Percentiles rank a stretch among this genome's conserved stretches.
Evolutionary conservation across 306 rosid species (phyloP).

Genomic region (Quercus mongolica): DNA sequence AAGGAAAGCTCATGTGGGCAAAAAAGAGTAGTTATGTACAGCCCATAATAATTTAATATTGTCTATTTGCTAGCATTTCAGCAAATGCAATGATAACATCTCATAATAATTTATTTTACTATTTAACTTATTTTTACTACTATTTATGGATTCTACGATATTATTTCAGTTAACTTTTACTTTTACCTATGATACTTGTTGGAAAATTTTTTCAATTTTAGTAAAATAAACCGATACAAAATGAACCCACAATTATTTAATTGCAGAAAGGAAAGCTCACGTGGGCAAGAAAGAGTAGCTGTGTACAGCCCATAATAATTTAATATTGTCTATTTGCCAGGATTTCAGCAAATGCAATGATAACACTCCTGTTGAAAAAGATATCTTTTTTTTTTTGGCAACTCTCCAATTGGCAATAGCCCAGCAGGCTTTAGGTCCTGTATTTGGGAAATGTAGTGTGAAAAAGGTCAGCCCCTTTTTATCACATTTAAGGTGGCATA

Average conservation of each 20-base stretch:
- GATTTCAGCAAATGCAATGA: slow-evolving; percentile 27
- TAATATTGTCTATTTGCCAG: slow-evolving; percentile 10
- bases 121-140: too few species aligned
- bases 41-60: not conserved
- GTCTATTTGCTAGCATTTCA: slow-evolving; percentile 21
- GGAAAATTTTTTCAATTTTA: too few species aligned
- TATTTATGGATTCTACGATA: too few species aligned
- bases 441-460: slow-evolving; percentile 19
- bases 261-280: not conserved
- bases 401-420: slow-evolving; percentile 35
- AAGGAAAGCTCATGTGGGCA: not conserved
- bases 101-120: too few species aligned
- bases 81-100: slow-evolving; percentile 19
- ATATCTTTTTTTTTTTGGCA: slow-evolving; percentile 25
- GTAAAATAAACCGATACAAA: too few species aligned
- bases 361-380: slow-evolving; percentile 16
- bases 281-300: slow-evolving; percentile 5
- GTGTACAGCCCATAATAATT: not conserved
- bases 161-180: too few species aligned
- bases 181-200: too few species aligned
- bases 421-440: slow-evolving; percentile 12
- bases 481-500: not conserved
- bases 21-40: slow-evolving; percentile 7
- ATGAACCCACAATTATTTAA: too few species aligned
- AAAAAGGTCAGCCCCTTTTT: not conserved